Conservation (phyloP, 306 rosid species). For the Sicyos edulis region DNA sequence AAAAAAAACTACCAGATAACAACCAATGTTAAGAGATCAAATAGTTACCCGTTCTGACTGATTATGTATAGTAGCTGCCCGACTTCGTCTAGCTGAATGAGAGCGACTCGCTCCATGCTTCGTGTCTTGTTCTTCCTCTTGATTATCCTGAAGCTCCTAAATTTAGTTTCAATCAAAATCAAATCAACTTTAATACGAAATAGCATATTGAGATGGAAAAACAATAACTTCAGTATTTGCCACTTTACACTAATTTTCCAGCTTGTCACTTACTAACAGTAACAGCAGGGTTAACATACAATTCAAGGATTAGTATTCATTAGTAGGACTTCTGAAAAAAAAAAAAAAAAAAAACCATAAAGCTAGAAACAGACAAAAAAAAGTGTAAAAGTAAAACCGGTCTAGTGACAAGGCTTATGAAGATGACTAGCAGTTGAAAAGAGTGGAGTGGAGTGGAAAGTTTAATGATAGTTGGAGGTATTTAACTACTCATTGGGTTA, state of each 20-base stretch:
- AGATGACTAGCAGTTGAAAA: too few species aligned
- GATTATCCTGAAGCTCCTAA: slow-evolving; percentile 13
- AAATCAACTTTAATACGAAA: not conserved
- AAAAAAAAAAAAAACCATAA: not conserved
- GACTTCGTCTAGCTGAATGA: slow-evolving; percentile 31
- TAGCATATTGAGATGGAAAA: not conserved
- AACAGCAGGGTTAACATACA: not conserved
- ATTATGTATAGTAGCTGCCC: slow-evolving; percentile 42
- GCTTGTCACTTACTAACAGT: not conserved
- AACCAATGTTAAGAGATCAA: not conserved
- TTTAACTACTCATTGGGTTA: too few species aligned
- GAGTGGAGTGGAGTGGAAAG: too few species aligned
- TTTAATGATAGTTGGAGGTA: too few species aligned
- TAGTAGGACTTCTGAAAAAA: not conserved
- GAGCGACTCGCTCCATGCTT: slow-evolving; percentile 29
- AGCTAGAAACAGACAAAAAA: not conserved
- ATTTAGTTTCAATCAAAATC: not conserved
- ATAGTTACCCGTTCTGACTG: slow-evolving; percentile 42
- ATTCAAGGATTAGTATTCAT: not conserved
- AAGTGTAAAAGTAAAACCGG: not conserved
- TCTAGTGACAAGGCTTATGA: not conserved
- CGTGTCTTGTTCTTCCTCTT: slow-evolving; percentile 27
- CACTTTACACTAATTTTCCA: not conserved
- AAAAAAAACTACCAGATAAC: not conserved
- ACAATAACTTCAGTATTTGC: not conserved